Percentiles rank a stretch among this genome's conserved stretches.
Evolutionary conservation across 352 stramenopile species (phyloP).

Genomic region (Phytophthora cactorum): DNA sequence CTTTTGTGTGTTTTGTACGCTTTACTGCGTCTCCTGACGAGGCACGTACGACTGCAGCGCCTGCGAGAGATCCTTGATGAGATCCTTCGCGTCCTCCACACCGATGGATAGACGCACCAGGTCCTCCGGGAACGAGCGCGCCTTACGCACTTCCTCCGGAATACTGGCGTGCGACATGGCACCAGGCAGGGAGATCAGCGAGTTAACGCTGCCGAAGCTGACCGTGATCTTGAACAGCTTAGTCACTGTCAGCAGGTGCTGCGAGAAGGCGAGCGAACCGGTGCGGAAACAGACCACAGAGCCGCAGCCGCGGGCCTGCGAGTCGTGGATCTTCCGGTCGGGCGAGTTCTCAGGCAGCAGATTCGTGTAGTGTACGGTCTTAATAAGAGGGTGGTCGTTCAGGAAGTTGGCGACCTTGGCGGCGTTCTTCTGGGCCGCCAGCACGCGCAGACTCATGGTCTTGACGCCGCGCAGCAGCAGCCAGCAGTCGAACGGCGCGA

Average conservation of each 20-base stretch:
- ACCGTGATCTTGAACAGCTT: conserved; percentile 96
- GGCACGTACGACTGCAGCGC: conserved; percentile 87
- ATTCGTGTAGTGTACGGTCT: conserved; percentile 93
- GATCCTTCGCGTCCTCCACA: conserved; percentile 94
- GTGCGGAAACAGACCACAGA: conserved; percentile 93
- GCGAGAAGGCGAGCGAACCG: conserved; percentile 84
- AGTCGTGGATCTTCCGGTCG: conserved; percentile 85
- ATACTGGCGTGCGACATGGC: conserved; percentile 97
- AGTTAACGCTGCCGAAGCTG: conserved; percentile 94
- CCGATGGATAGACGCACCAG: conserved; percentile 95
- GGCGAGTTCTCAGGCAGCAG: conserved; percentile 70
- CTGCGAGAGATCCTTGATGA: conserved; percentile 93
- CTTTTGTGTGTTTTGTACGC: neutral
- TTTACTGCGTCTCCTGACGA: conserved; percentile 26
- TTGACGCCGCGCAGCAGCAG: conserved; percentile 90
- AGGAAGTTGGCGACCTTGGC: conserved; percentile 91
- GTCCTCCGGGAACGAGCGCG: conserved; percentile 92
- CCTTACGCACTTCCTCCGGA: conserved; percentile 90
- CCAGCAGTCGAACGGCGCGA: conserved; percentile 92
- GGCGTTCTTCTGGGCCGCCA: conserved; percentile 90
- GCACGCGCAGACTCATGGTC: conserved; percentile 87
- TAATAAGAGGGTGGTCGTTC: conserved; percentile 81
- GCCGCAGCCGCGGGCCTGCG: conserved; percentile 82
- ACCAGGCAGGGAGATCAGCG: conserved; percentile 90
- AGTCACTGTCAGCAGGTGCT: conserved; percentile 91